Evolutionary conservation across 805 yeast genomes (phyloP), one percentile per base, ranked within the genome.

Genomic region (Maudiozyma bulderi): DNA sequence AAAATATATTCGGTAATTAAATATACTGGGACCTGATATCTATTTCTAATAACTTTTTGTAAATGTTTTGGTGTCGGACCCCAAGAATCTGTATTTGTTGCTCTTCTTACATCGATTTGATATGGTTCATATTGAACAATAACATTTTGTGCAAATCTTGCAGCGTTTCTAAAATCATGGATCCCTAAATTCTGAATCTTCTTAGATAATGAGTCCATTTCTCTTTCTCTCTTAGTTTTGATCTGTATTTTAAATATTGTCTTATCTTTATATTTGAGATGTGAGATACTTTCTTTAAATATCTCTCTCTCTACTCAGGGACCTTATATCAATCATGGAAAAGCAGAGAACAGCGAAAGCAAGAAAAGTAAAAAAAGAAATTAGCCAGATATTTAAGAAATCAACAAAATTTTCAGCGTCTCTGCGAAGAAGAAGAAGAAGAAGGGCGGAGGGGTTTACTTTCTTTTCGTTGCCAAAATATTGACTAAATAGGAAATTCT

Each of bases 81-180:
- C 80, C 80, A 75, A 6, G 73, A 57, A 54, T 75, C 80, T 5
- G 77, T 75, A 46, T 73, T 75, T 13, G 78, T 74, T 6, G 77
- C 71, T 47, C 71, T 71, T 46, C 77, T 60, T 4, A 74, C 64
- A 52, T 65, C 68, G 3, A 64, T 58, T 49, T 66, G 71, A 48
- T 65, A 65, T 2, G 72, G 66, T 44, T 65, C 67, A 44, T 67
- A 65, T 48, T 68, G 68, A 11, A 69, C 65, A 29, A 69, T 56
- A 43, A 68, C 58, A 52, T 69, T 69, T 51, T 70, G 74, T 2
- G 71, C 69, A 45, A 59, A 61, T 42, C 74, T 57, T 1, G 72
- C 73, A 3, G 68, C 72, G 49, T 69, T 70, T 32, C 71, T 58
- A 32, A 70, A 58, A 54, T 67, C 71, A 46, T 69, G 72, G 15